Evolutionary conservation across 2,329 filamentous ascomycete species (phyloP).

Genomic region (Aspergillus sp.): DNA sequence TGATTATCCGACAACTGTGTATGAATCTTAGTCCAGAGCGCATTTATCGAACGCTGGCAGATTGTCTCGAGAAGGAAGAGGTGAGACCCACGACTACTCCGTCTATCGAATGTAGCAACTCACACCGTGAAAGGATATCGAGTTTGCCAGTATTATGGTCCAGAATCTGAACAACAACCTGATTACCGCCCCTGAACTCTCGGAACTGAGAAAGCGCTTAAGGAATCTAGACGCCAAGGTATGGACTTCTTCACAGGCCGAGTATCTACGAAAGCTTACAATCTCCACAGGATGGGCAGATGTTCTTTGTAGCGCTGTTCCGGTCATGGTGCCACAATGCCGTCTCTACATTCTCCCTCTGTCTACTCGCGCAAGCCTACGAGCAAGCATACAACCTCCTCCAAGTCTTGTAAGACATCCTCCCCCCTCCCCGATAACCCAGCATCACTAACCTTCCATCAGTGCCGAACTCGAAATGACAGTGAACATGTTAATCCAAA

Average conservation of each 20-base stretch:
- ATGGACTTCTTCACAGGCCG: conserved; percentile 16
- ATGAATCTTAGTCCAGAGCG: conserved; percentile 89
- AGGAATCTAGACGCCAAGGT: conserved; percentile 87
- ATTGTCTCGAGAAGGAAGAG: conserved; percentile 96
- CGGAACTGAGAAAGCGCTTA: conserved; percentile 84
- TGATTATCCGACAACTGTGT: conserved; percentile 95
- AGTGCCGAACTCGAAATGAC: conserved; percentile 98
- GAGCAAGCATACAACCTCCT: conserved; percentile 96
- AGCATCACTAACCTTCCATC: conserved; percentile 25
- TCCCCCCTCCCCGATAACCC: conserved; percentile 3
- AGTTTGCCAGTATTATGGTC: conserved; percentile 99
- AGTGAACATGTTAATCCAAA: conserved; percentile 97
- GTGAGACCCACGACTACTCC: conserved; percentile 28
- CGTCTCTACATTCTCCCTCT: conserved; percentile 94
- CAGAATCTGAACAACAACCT: conserved; percentile 99
- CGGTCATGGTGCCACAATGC: conserved; percentile 98
- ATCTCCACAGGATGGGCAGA: conserved; percentile 74
- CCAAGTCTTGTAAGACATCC: conserved; percentile 76
- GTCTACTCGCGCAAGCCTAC: conserved; percentile 92
- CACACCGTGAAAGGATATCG: conserved; percentile 65
- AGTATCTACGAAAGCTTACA: conserved; percentile 20
- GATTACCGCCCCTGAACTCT: conserved; percentile 91
- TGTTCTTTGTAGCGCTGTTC: conserved; percentile 91
- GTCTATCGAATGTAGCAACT: conserved; percentile 13
- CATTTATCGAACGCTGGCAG: conserved; percentile 92